Conservation (phyloP, 768 basidiomycete species). For the Hericium rajendrae region DNA sequence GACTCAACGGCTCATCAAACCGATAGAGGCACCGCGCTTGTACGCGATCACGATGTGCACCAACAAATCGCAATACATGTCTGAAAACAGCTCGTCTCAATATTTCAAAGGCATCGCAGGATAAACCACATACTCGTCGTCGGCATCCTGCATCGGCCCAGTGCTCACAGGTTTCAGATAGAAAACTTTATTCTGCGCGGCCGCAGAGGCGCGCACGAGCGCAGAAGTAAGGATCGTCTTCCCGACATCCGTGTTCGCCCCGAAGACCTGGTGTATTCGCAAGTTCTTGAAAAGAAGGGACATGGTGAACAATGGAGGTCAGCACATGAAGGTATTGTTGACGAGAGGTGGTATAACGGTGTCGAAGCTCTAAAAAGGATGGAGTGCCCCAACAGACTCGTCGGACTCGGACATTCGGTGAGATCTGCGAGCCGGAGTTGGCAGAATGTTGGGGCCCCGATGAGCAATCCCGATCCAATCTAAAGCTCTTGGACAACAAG, state of each 20-base stretch:
- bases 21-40: constrained; percentile 67
- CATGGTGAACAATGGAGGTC: constrained; percentile 33
- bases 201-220: constrained; percentile 69
- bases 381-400: too few species aligned
- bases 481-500: not conserved
- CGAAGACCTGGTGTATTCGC: constrained; percentile 84
- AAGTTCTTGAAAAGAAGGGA: constrained; percentile 79
- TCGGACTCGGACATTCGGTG: not conserved
- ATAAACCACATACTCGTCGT: constrained; percentile 52
- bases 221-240: constrained; percentile 88
- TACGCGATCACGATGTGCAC: constrained; percentile 31
- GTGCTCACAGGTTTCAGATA: constrained; percentile 92
- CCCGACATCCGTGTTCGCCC: constrained; percentile 93
- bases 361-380: too few species aligned
- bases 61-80: constrained; percentile 52
- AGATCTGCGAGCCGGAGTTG: not conserved
- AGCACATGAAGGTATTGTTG: not conserved
- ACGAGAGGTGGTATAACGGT: too few species aligned
- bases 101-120: not conserved
- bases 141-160: constrained; percentile 69
- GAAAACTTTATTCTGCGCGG: constrained; percentile 39
- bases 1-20: constrained; percentile 85
- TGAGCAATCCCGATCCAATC: not conserved
- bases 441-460: too few species aligned
- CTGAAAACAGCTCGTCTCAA: constrained; percentile 28